Base-by-base conservation (phyloP, 2,329 filamentous ascomycete genomes). In the Verticillium zaregamsianum region DNA sequence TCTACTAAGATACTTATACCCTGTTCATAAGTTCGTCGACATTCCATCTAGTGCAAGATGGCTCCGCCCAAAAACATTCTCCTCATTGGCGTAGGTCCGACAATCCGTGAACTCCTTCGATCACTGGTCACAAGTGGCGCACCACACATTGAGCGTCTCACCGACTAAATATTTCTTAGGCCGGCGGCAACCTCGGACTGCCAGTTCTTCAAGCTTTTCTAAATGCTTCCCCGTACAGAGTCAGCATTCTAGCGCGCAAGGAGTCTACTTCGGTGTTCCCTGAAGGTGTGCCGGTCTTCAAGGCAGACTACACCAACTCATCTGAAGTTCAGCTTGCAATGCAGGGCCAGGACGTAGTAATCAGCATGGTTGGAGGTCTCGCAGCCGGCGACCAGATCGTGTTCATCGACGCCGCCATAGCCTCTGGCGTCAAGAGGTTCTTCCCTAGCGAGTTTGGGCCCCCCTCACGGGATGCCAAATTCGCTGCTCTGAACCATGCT, bases 381-480 rank as follows among this genome's bases (percentile, higher is more conserved):
- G 74, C 79, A 0, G 73, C 86, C 40, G 69, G 77, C 1, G 82
- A 86, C 65, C 56, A 72, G 72, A 14, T 35, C 58, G 55, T 60
- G 7, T 20, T 86, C 37, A 5, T 60, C 17, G 82, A 89, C 57
- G 86, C 86, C 1, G 80, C 85, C 15, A 77, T 84, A 55, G 80
- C 79, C 5, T 85, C 85, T 0, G 82, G 84, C 7, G 85, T 89
- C 9, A 79, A 83, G 66, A 79, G 85, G 17, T 86, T 88, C 74
- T 74, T 89, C 32, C 85, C 86, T 1, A 83, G 82, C 3, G 86
- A 89, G 63, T 89, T 80, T 56, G 77, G 77, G 20, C 58, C 58
- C 52, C 45, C 40, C 8, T 59, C 58, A 17, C 45, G 45, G 12
- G 45, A 59, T 7, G 17, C 49, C 45, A 52, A 28, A n/a, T 59